A percentile compares a stretch with the other conserved stretches of the same genome.
Conservation (phyloP, 225 moss, liverwort and hornwort species). For the Marchantia paleacea region DNA sequence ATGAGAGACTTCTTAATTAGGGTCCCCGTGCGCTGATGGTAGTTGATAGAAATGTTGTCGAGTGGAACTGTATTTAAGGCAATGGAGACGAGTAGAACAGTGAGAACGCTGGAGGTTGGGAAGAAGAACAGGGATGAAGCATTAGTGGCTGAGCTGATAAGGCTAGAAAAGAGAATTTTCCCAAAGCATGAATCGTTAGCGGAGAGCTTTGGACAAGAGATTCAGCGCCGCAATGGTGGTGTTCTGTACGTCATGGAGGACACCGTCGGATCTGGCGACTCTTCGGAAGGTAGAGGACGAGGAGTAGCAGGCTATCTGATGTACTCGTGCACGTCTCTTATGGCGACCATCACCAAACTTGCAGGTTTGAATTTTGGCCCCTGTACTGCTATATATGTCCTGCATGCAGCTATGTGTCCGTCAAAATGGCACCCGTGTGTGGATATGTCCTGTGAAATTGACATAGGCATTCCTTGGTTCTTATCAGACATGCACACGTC, state of each 20-base stretch:
- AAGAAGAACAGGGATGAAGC: conserved; percentile 32
- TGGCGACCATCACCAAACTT: conserved; percentile 79
- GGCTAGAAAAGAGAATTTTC: conserved; percentile 86
- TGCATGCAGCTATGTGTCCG: background rate
- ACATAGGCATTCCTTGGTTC: background rate
- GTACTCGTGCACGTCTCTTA: conserved; percentile 72
- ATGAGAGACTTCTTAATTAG: background rate
- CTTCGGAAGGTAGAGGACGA: background rate
- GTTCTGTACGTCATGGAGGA: conserved; percentile 58
- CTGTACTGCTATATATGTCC: background rate
- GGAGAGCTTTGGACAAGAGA: conserved; percentile 32
- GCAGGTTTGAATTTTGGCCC: conserved; percentile 43
- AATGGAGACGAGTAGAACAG: background rate
- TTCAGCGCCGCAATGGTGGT: conserved; percentile 33
- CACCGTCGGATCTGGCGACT: conserved; percentile 21
- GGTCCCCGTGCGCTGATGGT: background rate
- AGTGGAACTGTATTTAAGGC: background rate
- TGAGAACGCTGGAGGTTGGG: conserved; percentile 32
- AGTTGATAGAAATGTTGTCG: background rate
- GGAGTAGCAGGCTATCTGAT: conserved; percentile 65
- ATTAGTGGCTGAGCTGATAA: conserved; percentile 61
- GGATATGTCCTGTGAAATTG: background rate
- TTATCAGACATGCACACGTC: no score
- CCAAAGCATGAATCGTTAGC: conserved; percentile 94
- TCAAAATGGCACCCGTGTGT: no score